Evolutionary conservation across 148 eudicot genomes (phyloP), one percentile per base, ranked within the genome.

Genomic region (Persicaria maculosa): DNA sequence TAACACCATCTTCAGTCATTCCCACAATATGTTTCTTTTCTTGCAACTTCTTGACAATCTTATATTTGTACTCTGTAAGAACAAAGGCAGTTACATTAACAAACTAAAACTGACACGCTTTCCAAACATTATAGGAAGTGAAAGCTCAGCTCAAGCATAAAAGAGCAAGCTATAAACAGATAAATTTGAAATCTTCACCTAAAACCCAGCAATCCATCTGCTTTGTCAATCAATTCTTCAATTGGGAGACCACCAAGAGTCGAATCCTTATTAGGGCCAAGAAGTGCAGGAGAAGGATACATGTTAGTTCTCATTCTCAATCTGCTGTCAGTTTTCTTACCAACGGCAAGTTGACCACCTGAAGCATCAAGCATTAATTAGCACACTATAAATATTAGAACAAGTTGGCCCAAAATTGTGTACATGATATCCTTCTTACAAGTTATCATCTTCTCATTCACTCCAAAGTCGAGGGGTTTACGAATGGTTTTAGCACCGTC

Each of bases 1-100:
- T 92, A 16, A 95, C 98, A 80, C 98, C 98, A 81, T 95, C 98
- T 48, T 96, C 98, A 0, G 97, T 95, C 98, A 95, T 95, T 46
- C 98, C 97, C 71, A 91, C 93, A 73, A 95, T 95, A 75, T 95
- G 98, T 86, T 95, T 95, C 83, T 89, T 88, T 78, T 92, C 97
- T 73, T 95, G 98, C 85, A 95, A 81, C 84, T 86, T 95, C 91
- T 95, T 95, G 65, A 95, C 98, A 10, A 95, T 95, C 78, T 95
- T 97, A 45, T 95, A 95, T 44, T 95, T 95, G 80, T 95, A 97
- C 83, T 95, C 98, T 94, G 82, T 20, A 76, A 43, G 44, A 74
- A 64, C 57, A 62, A 40, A 36, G 69, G 0, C 19, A 64, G 40
- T 46, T 46, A 40, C 40, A 17, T 64, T 64, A 64, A 40, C 44